Percentiles rank a stretch among this genome's conserved stretches.
These are phyloP conservation scores for Neonectria hederae DNA, from an alignment of 2,329 filamentous ascomycete genomes.

Conservation along the genomic window DNA sequence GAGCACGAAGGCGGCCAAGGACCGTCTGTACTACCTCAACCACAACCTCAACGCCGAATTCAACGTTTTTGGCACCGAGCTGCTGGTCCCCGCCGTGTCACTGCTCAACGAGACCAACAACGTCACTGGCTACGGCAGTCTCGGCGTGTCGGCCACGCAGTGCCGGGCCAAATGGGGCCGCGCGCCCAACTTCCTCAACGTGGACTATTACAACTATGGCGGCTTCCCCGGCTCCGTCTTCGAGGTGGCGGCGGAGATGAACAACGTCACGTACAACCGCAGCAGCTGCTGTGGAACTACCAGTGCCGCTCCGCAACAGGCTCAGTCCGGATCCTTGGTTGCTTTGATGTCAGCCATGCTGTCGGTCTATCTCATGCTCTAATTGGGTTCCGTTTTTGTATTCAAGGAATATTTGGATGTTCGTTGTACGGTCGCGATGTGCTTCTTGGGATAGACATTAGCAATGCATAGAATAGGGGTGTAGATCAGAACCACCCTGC, in stretches of 20 bases:
- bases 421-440: constrained; percentile 28
- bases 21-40: constrained; percentile 83
- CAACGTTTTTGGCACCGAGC: constrained; percentile 67
- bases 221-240: constrained; percentile 77
- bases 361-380: constrained; percentile 35
- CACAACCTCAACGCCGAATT: constrained; percentile 90
- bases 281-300: constrained; percentile 62
- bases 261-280: constrained; percentile 75
- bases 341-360: constrained; percentile 34
- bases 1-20: constrained; percentile 59
- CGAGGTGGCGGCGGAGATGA: constrained; percentile 73
- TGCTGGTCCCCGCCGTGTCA: constrained; percentile 78
- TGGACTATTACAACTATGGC: constrained; percentile 86
- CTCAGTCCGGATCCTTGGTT: constrained; percentile 31
- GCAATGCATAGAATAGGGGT: constrained; percentile 13
- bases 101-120: constrained; percentile 78
- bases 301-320: constrained; percentile 42
- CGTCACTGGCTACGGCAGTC: constrained; percentile 69
- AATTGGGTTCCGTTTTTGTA: constrained; percentile 8
- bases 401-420: constrained; percentile 5
- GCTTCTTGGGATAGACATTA: constrained; percentile 29
- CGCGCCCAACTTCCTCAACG: constrained; percentile 80
- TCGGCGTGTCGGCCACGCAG: constrained; percentile 70
- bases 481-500: constrained; percentile 1
- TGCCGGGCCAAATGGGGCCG: constrained; percentile 71